These are phyloP conservation scores for Porphyrellus cyaneotinctus DNA, from an alignment of 768 basidiomycete genomes.

Conservation along the genomic window DNA sequence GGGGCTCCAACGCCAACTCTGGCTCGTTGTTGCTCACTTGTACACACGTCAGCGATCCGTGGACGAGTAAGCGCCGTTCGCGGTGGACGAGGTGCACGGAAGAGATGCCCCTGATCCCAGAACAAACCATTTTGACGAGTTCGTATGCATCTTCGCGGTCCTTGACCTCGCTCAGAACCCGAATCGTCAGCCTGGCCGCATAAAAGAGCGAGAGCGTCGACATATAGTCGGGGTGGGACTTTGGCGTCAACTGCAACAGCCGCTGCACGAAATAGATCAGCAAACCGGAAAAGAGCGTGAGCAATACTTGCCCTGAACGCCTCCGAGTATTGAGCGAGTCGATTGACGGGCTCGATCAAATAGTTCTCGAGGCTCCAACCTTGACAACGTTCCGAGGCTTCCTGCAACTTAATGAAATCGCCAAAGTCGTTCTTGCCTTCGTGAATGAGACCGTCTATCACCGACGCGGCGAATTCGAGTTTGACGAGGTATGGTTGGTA, in stretches of 20 bases:
- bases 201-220: slow-evolving; percentile 61
- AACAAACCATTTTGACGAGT: slow-evolving; percentile 57
- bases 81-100: slow-evolving; percentile 56
- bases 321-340: slow-evolving; percentile 66
- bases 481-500: slow-evolving; percentile 85
- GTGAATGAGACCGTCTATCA: slow-evolving; percentile 46
- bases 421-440: slow-evolving; percentile 70
- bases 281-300: not conserved
- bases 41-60: slow-evolving; percentile 49
- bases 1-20: not conserved
- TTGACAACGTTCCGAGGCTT: slow-evolving; percentile 47
- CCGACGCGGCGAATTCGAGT: slow-evolving; percentile 54
- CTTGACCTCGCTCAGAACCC: slow-evolving; percentile 82
- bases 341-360: slow-evolving; percentile 70
- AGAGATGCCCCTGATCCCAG: slow-evolving; percentile 55
- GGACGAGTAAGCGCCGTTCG: slow-evolving; percentile 70
- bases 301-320: slow-evolving; percentile 62
- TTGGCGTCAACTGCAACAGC: slow-evolving; percentile 65
- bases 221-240: slow-evolving; percentile 65
- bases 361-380: slow-evolving; percentile 65
- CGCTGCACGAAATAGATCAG: slow-evolving; percentile 43
- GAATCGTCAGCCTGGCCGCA: slow-evolving; percentile 66
- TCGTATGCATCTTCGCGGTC: slow-evolving; percentile 82
- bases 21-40: slow-evolving; percentile 39
- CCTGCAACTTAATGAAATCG: slow-evolving; percentile 75